phyloP scores from a whole-genome alignment of 495 filamentous ascomycete species.

The Podospora pseudoanserina region DNA sequence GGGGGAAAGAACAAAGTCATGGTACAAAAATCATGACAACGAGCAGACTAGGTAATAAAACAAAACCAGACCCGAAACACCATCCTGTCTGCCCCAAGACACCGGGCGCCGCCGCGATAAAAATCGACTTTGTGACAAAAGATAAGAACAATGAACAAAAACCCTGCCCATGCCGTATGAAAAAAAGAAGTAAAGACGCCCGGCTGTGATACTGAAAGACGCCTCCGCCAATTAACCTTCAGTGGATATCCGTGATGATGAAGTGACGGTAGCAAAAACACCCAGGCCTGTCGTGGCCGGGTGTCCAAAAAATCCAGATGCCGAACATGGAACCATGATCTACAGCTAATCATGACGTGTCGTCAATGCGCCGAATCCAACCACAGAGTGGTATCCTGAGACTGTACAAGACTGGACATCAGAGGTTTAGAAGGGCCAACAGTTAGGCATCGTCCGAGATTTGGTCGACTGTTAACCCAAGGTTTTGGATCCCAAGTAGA shows the following conservation, averaged over 20 bases:
- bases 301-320: constrained; percentile 18
- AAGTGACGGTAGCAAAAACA: constrained; percentile 18
- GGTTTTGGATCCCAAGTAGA: constrained; percentile 42
- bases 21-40: not conserved
- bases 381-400: constrained; percentile 31
- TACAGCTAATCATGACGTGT: constrained; percentile 22
- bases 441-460: constrained; percentile 28
- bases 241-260: constrained; percentile 17
- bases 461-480: constrained; percentile 41
- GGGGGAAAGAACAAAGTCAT: not conserved
- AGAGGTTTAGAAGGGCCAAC: constrained; percentile 8
- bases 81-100: constrained; percentile 20
- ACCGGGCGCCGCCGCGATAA: constrained; percentile 32
- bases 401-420: constrained; percentile 20
- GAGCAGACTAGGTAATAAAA: constrained; percentile 11
- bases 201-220: constrained; percentile 12
- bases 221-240: constrained; percentile 11
- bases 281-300: not conserved
- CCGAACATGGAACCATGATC: constrained; percentile 23
- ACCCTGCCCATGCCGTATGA: constrained; percentile 10
- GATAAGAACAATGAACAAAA: constrained; percentile 16
- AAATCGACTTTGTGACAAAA: constrained; percentile 16
- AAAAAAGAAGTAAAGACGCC: constrained; percentile 10
- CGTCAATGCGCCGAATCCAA: constrained; percentile 31
- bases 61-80: constrained; percentile 19